Percentiles rank a stretch among this genome's conserved stretches.
phyloP scores from a whole-genome alignment of 1,284 basidiomycete species.

The Austroboletus novae-zelandiae region DNA sequence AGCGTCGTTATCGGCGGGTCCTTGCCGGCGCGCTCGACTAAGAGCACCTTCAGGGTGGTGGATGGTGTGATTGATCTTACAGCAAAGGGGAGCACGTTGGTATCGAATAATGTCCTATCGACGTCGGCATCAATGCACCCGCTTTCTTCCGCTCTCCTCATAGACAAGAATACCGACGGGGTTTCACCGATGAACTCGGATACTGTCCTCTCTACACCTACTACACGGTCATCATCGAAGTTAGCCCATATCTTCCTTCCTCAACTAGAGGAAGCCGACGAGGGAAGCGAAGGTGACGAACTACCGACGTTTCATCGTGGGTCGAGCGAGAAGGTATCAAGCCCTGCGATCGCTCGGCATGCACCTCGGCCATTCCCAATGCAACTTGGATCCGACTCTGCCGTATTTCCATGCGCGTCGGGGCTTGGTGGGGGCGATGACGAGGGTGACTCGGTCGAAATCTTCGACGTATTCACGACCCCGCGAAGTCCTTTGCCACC shows the following conservation, averaged over 20 bases:
- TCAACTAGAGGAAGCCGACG: constrained; percentile 12
- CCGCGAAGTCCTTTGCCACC: constrained; percentile 20
- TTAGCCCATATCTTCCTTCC: constrained; percentile 9
- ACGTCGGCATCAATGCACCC: not conserved
- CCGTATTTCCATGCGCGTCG: not conserved
- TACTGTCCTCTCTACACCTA: not conserved
- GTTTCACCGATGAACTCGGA: not conserved
- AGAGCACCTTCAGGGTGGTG: not conserved
- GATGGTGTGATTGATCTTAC: constrained; percentile 2
- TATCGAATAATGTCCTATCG: not conserved
- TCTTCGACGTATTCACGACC: constrained; percentile 23
- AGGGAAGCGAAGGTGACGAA: constrained; percentile 12
- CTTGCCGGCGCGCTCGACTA: not conserved
- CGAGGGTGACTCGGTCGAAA: constrained; percentile 11
- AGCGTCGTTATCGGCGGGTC: not conserved
- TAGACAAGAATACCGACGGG: not conserved
- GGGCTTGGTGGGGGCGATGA: not conserved
- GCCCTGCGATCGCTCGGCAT: not conserved
- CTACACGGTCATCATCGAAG: constrained; percentile 18
- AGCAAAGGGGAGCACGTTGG: not conserved
- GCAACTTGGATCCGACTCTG: constrained; percentile 8
- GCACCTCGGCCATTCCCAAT: constrained; percentile 28
- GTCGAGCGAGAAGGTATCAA: not conserved
- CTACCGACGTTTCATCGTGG: constrained; percentile 21
- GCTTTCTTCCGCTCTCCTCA: not conserved